phyloP scores from a whole-genome alignment of 2,329 filamentous ascomycete species.

The Blumeriella jaapii region DNA sequence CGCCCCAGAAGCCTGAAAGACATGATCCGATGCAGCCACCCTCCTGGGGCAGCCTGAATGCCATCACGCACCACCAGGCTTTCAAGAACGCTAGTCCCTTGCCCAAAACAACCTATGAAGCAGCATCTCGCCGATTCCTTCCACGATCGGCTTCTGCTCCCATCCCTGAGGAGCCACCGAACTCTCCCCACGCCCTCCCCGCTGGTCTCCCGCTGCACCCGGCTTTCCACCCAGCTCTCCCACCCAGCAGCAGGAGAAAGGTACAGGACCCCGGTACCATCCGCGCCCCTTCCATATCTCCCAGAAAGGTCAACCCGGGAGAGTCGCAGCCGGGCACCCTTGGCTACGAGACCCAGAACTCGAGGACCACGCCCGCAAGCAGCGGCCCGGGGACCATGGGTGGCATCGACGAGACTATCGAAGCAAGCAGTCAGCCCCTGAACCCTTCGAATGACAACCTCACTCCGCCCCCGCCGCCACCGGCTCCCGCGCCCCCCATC shows the following conservation, averaged over 20 bases:
- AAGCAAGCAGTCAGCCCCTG: slow-evolving; percentile 28
- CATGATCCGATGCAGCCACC: slow-evolving; percentile 26
- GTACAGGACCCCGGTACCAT: slow-evolving; percentile 16
- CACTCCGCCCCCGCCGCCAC: slow-evolving; percentile 40
- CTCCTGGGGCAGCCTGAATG: slow-evolving; percentile 20
- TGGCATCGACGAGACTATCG: slow-evolving; percentile 36
- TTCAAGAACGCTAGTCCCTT: slow-evolving; percentile 24
- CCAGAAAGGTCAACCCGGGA: slow-evolving; percentile 24
- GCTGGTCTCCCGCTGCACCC: slow-evolving; percentile 31
- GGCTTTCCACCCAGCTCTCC: slow-evolving; percentile 30
- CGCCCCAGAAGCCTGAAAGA: slow-evolving; percentile 40
- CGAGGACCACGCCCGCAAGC: slow-evolving; percentile 18
- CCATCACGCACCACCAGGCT: slow-evolving; percentile 18
- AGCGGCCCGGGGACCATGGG: slow-evolving; percentile 25
- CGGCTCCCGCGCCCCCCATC: slow-evolving; percentile 39
- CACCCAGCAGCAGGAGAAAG: slow-evolving; percentile 26
- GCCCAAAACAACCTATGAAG: slow-evolving; percentile 26
- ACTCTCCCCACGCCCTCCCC: slow-evolving; percentile 24
- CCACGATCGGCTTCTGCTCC: slow-evolving; percentile 53
- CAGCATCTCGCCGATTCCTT: slow-evolving; percentile 36
- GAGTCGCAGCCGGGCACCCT: slow-evolving; percentile 25
- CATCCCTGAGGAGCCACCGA: slow-evolving; percentile 35
- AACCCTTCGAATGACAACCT: slow-evolving; percentile 39
- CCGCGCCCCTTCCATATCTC: slow-evolving; percentile 15
- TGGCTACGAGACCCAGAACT: slow-evolving; percentile 24